Percentiles rank a stretch among this genome's conserved stretches.
phyloP scores from a whole-genome alignment of 805 yeast genomes.

The Kluyveromyces siamensis region DNA sequence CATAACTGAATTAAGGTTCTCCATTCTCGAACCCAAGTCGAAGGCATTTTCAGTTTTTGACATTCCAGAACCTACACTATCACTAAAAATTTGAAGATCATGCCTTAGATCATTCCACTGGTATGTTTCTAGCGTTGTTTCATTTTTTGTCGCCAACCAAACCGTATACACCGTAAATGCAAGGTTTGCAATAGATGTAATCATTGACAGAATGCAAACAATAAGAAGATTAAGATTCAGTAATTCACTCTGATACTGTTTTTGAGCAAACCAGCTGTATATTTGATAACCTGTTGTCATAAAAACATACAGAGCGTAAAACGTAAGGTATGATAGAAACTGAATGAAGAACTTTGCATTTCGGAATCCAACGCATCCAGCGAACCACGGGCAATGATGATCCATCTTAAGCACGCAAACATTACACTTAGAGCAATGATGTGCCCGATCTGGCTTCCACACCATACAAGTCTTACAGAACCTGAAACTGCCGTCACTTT shows the following conservation, averaged over 20 bases:
- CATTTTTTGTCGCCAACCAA: slow-evolving; percentile 52
- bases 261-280: slow-evolving; percentile 38
- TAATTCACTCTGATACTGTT: slow-evolving; percentile 31
- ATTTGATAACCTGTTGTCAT: slow-evolving; percentile 34
- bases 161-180: slow-evolving; percentile 49
- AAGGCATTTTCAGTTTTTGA: slow-evolving; percentile 55
- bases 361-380: slow-evolving; percentile 72
- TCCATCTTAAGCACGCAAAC: slow-evolving; percentile 78
- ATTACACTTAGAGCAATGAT: slow-evolving; percentile 73
- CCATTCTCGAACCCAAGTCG: slow-evolving; percentile 50
- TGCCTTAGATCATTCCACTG: slow-evolving; percentile 41
- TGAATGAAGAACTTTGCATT: slow-evolving; percentile 79
- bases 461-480: slow-evolving; percentile 59
- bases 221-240: slow-evolving; percentile 53
- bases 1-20: slow-evolving; percentile 67
- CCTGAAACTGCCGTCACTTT: slow-evolving; percentile 56
- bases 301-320: slow-evolving; percentile 38
- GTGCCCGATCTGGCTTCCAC: slow-evolving; percentile 80
- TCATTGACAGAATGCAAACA: slow-evolving; percentile 44
- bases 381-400: slow-evolving; percentile 94
- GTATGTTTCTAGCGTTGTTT: slow-evolving; percentile 75
- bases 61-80: slow-evolving; percentile 36
- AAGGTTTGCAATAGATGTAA: slow-evolving; percentile 47
- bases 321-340: slow-evolving; percentile 47
- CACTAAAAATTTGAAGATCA: slow-evolving; percentile 31